Evolutionary conservation across 1,284 basidiomycete genomes (phyloP), one percentile per base, ranked within the genome.

Genomic region (Marasmius tenuissimus): DNA sequence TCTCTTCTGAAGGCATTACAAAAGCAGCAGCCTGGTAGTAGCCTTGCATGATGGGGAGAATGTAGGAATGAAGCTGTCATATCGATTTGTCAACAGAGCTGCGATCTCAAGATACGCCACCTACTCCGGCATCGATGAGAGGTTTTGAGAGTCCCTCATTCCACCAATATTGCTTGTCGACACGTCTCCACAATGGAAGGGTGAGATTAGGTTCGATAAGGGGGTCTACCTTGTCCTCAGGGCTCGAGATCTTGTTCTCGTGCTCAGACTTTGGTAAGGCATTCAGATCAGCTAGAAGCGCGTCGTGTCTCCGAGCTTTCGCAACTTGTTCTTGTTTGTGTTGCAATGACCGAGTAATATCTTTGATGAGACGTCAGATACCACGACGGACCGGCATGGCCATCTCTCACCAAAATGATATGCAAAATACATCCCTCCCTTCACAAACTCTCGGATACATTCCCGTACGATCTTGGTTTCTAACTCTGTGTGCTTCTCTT

Each of bases 1-100:
- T 72, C 14, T 83, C 77, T 61, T 84, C 81, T 42, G 81, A 73
- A 0, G 92, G 89, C 39, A 95, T 78, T 35, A 73, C 72, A 71
- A 95, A 91, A 1, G 81, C 76, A 0, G 91, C 74, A 0, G 86
- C 80, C 70, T 95, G 92, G 64, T 89, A 90, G 76, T 89, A 96
- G 3, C 94, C 95, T 77, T 97, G 94, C 85, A 95, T 91, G 57
- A 97, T 82, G 0, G 94, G 94, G 1, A 96, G 78, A 54, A 96
- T 84, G 69, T 91, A 96, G 1, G 87, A 80, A 73, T 96, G 92
- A 11, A 94, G 76, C 88, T 89, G 65, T 18, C 6, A 54, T 55
- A 18, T 42, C 51, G 57, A 20, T 57, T 4, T 18, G 57, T 49
- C 22, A 12, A 58, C 12, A 42, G 35, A 54, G 54, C 1, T 6